Conservation (phyloP, 2,329 filamentous ascomycete species). For the Endocalyx cinctus region DNA sequence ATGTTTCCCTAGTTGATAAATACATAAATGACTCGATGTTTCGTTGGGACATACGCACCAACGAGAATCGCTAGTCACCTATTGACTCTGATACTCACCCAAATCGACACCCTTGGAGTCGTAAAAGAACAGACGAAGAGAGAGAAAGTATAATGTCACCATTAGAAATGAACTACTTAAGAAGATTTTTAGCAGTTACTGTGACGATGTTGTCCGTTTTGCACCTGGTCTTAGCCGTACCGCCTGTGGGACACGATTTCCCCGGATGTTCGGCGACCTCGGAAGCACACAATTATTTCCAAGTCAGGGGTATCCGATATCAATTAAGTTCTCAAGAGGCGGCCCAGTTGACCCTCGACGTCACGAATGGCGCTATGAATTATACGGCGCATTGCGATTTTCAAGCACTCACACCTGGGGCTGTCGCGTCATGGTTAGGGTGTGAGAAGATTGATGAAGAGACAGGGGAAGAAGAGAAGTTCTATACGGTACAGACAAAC, state of each 20-base stretch:
- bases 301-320: conserved; percentile 3
- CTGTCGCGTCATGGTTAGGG: background rate
- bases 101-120: no score
- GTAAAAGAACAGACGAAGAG: no score
- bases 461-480: conserved; percentile 1
- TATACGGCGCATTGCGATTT: conserved; percentile 3
- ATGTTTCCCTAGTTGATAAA: no score
- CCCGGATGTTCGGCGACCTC: conserved; percentile 4
- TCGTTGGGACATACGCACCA: no score
- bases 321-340: conserved; percentile 1
- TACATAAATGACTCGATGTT: no score
- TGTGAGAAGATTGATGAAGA: conserved; percentile 1
- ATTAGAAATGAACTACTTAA: no score
- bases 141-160: no score
- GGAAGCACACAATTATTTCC: conserved; percentile 3
- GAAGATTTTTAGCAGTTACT: no score
- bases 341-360: conserved; percentile 3
- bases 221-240: no score
- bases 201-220: no score
- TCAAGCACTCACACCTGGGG: background rate
- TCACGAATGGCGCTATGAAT: conserved; percentile 4
- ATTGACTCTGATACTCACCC: no score
- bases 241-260: conserved; percentile 13
- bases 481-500: conserved; percentile 4
- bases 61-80: no score